Evolutionary conservation across 805 yeast species (phyloP).

Genomic region (Pichia heedii): DNA sequence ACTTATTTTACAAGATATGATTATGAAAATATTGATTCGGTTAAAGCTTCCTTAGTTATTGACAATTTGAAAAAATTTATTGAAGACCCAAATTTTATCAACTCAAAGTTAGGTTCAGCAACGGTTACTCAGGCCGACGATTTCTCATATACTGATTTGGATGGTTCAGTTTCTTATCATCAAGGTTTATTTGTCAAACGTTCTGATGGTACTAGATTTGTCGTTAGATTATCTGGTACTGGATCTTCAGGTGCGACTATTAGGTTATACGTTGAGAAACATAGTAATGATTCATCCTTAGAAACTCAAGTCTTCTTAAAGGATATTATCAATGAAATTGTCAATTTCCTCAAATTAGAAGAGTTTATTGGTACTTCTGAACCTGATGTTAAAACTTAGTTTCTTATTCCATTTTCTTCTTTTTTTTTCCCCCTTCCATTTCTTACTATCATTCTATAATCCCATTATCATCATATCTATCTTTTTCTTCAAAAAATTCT

Average conservation of each 20-base stretch:
- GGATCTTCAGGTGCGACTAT: conserved; percentile 98
- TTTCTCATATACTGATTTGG: conserved; percentile 87
- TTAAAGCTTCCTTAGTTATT: conserved; percentile 66
- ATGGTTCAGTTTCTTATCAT: conserved; percentile 78
- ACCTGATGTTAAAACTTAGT: conserved; percentile 80
- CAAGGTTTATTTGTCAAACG: conserved; percentile 87
- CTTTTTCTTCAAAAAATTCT: too few relatives aligned
- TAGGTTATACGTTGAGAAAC: conserved; percentile 82
- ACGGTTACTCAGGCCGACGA: conserved; percentile 72
- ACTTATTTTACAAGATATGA: conserved; percentile 96
- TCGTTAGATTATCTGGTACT: conserved; percentile 90
- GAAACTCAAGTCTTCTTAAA: conserved; percentile 63
- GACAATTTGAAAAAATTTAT: conserved; percentile 37
- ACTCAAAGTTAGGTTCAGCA: conserved; percentile 23
- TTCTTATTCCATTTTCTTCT: neutral
- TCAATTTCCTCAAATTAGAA: conserved; percentile 61
- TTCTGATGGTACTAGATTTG: conserved; percentile 73
- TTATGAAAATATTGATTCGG: conserved; percentile 72
- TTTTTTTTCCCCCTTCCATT: neutral
- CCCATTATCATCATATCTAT: too few relatives aligned
- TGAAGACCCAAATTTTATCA: conserved; percentile 15
- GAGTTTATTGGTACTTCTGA: conserved; percentile 69
- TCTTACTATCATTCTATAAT: too few relatives aligned
- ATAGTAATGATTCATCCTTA: conserved; percentile 45
- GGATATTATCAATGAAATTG: conserved; percentile 52